Base-by-base conservation (phyloP, 768 basidiomycete species). In the Suillus discolor region DNA sequence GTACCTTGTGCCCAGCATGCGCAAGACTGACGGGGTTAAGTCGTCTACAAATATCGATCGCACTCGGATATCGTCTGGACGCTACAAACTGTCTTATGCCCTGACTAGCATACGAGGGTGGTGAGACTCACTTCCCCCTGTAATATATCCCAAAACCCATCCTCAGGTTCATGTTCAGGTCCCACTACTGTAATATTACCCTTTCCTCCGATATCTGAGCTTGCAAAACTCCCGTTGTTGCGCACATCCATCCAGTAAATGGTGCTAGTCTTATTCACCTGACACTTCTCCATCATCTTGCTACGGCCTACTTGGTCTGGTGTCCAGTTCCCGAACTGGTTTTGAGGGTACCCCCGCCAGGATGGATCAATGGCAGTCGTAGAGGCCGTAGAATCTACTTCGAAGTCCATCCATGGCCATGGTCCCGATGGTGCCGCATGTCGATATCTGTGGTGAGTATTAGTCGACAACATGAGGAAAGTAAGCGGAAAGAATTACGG, bases 1-100 rank as follows among this genome's bases (percentile, higher is more conserved):
- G 61, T 67, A 87, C 88, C 72, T 85, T 45, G 83, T 78, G 12
- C 88, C 87, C 7, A 88, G 74, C 80, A 87, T 86, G 69, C 85
- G 82, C 49, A 88, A 70, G 9, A 85, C 81, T 6, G 83, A 80
- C 9, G 82, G 81, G 0, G 82, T 79, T 65, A 88, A 72, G 63
- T 81, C 79, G 34, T 86, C 80, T 0, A 87, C 75, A 66, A 88
- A 88, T 53, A 87, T 28, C 0, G 81, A 81, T 23, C 84, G 79
- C 6, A 85, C 73, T 39, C 84, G 80, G n/a, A 83, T 70, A 13
- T 75, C 72, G 13, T 62, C 6, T 1, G 80, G 79, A 53, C 79
- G 71, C 74, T 77, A 71, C 77, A 81, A 60, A 25, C 55, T 47
- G n/a, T 60, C 9, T 6, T 13, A 18, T 11, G 18, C 6, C 25